These are phyloP conservation scores for Phaeotremella skinneri DNA, from an alignment of 768 basidiomycete species.

Conservation along the genomic window DNA sequence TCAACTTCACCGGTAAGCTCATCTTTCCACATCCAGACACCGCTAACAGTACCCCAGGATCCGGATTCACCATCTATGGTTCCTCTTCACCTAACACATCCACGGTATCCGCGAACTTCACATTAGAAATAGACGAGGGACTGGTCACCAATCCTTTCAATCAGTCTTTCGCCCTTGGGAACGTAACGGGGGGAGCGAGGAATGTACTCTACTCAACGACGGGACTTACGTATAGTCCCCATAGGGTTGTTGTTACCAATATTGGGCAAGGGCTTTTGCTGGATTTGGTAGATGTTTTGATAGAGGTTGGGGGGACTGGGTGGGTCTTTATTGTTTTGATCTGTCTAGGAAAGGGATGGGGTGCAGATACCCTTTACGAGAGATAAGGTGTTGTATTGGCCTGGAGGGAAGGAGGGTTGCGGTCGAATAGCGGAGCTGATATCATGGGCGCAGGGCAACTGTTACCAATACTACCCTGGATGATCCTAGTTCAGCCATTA, in stretches of 20 bases:
- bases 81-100: slow-evolving; percentile 18
- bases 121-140: slow-evolving; percentile 36
- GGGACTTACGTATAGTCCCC: slow-evolving; percentile 25
- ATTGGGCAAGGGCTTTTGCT: slow-evolving; percentile 34
- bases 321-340: slow-evolving; percentile 1
- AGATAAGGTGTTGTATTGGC: no score
- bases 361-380: no score
- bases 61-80: slow-evolving; percentile 43
- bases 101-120: slow-evolving; percentile 25
- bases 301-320: slow-evolving; percentile 38
- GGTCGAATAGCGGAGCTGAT: slow-evolving; percentile 1
- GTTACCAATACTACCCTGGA: slow-evolving; percentile 46
- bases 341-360: no score
- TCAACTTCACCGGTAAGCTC: slow-evolving; percentile 49
- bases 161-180: slow-evolving; percentile 14
- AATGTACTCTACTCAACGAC: slow-evolving; percentile 26
- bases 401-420: background rate
- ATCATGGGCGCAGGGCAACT: slow-evolving; percentile 24
- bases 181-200: slow-evolving; percentile 13
- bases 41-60: slow-evolving; percentile 18
- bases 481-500: slow-evolving; percentile 30
- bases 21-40: background rate
- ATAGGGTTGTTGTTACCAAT: slow-evolving; percentile 36
- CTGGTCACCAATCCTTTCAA: slow-evolving; percentile 12
- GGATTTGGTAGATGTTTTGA: slow-evolving; percentile 37